phyloP scores from a whole-genome alignment of 164 flowering plant genomes.

The Dillenia suffruticosa region DNA sequence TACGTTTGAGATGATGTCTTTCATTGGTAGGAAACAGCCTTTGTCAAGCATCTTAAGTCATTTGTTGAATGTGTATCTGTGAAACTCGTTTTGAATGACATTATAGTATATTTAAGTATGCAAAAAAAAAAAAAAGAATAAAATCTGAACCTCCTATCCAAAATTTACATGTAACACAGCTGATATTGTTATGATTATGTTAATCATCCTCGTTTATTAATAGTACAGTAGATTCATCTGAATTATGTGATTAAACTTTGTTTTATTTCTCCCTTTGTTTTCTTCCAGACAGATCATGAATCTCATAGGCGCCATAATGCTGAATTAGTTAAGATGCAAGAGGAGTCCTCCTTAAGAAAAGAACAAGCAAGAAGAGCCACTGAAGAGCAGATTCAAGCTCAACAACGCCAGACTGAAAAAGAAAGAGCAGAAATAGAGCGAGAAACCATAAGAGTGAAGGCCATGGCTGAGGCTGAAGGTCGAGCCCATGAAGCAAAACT shows the following conservation, averaged over 20 bases:
- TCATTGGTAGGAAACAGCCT: neutral
- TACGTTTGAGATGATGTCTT: neutral
- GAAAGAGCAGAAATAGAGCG: constrained; percentile 88
- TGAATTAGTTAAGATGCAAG: constrained; percentile 91
- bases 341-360: constrained; percentile 66
- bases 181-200: no score
- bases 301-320: constrained; percentile 72
- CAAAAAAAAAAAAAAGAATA: neutral
- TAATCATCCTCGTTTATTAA: neutral
- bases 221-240: neutral
- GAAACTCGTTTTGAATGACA: neutral
- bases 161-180: no score
- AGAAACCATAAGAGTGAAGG: constrained; percentile 83
- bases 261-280: neutral
- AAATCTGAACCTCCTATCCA: no score
- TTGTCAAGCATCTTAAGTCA: constrained; percentile 1
- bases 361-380: constrained; percentile 78
- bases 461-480: constrained; percentile 92
- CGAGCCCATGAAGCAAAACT: constrained; percentile 90
- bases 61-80: neutral
- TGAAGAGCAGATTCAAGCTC: constrained; percentile 91
- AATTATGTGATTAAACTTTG: neutral
- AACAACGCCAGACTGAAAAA: constrained; percentile 74
- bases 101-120: neutral
- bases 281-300: constrained; percentile 83